phyloP scores from a whole-genome alignment of 2,329 filamentous ascomycete genomes.

The Arachnomyces sp. region DNA sequence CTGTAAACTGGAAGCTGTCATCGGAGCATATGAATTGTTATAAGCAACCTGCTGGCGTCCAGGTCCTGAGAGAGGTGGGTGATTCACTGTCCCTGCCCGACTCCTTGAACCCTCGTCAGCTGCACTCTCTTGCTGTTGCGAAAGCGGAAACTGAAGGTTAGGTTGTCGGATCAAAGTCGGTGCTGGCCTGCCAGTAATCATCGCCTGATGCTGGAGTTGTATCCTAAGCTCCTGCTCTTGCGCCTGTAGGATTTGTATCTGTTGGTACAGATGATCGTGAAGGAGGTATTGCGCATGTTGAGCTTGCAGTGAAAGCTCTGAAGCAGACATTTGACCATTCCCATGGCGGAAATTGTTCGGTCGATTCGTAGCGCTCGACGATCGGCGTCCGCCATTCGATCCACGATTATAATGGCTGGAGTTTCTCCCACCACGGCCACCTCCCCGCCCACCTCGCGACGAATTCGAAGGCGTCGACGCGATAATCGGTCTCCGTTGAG shows the following conservation, averaged over 20 bases:
- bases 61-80: slow-evolving; percentile 24
- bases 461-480: slow-evolving; percentile 30
- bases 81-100: slow-evolving; percentile 30
- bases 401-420: slow-evolving; percentile 41
- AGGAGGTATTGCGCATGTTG: slow-evolving; percentile 41
- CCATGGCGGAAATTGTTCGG: slow-evolving; percentile 30
- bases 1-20: slow-evolving; percentile 28
- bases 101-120: slow-evolving; percentile 29
- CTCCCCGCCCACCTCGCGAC: slow-evolving; percentile 42
- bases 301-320: slow-evolving; percentile 34
- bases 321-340: slow-evolving; percentile 27
- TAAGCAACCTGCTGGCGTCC: slow-evolving; percentile 29
- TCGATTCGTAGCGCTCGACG: slow-evolving; percentile 48
- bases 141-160: slow-evolving; percentile 33
- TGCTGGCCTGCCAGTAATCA: slow-evolving; percentile 31
- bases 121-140: slow-evolving; percentile 25
- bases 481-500: slow-evolving; percentile 49
- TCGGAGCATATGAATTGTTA: slow-evolving; percentile 28
- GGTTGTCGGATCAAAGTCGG: slow-evolving; percentile 35
- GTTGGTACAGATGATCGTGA: slow-evolving; percentile 42
- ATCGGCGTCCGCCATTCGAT: slow-evolving; percentile 41
- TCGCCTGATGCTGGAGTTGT: slow-evolving; percentile 38
- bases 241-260: slow-evolving; percentile 42
- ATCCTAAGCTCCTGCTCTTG: slow-evolving; percentile 43
- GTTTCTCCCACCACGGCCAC: slow-evolving; percentile 42